Conservation (phyloP, 257 asterid genomes). For the Perilla frutescens region DNA sequence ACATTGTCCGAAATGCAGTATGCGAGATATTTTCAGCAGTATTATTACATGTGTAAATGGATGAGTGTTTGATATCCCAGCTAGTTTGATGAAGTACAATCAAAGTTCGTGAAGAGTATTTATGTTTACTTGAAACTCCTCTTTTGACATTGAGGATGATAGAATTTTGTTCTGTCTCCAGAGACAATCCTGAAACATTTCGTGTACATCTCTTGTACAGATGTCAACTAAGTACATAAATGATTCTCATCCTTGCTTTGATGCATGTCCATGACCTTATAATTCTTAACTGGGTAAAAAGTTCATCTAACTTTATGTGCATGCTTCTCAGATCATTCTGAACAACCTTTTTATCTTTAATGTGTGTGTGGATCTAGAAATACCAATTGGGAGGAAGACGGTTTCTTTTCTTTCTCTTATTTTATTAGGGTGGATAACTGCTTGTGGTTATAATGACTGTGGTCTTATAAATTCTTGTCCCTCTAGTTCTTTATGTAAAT, state of each 20-base stretch:
- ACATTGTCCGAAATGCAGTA: not conserved
- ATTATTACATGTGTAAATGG: not conserved
- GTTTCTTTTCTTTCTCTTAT: too few species aligned
- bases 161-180: not conserved
- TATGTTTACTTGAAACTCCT: constrained; percentile 16
- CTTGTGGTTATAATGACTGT: too few species aligned
- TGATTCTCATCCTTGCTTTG: not conserved
- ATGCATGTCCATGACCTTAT: not conserved
- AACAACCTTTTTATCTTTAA: too few species aligned
- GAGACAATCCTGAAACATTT: not conserved
- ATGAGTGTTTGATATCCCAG: not conserved
- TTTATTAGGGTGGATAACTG: too few species aligned
- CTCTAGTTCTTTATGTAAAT: constrained; percentile 8
- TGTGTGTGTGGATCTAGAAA: too few species aligned
- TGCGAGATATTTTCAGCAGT: not conserved
- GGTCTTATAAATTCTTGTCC: not conserved
- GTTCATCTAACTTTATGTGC: not conserved
- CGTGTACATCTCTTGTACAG: not conserved
- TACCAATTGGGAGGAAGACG: too few species aligned
- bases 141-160: constrained; percentile 8
- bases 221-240: constrained; percentile 3
- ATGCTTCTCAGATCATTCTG: not conserved
- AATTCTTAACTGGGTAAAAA: too few species aligned
- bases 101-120: not conserved
- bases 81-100: not conserved